Conservation (phyloP, 2,329 filamentous ascomycete genomes). For the Elsinoe batatas region DNA sequence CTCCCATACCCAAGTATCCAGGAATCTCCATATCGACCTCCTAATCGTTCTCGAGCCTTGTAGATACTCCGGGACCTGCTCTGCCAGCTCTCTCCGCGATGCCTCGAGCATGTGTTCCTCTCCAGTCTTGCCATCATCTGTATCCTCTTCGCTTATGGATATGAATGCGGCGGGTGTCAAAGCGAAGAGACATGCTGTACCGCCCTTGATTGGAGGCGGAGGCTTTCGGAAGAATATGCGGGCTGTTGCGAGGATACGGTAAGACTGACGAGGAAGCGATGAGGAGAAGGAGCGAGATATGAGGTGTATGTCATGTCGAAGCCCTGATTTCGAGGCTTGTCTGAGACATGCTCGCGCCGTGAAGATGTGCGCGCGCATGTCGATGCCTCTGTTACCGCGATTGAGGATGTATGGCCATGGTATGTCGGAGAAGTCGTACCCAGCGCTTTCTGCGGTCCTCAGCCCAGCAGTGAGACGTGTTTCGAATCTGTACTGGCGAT, state of each 20-base stretch:
- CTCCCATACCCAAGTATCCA: constrained; percentile 68
- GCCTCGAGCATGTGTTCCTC: constrained; percentile 80
- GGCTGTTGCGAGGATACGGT: background rate
- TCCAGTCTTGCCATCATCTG: constrained; percentile 51
- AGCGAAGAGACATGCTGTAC: constrained; percentile 29
- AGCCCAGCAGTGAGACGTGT: background rate
- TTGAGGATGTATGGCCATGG: background rate
- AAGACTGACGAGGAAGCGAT: background rate
- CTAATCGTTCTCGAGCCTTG: constrained; percentile 49
- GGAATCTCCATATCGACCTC: constrained; percentile 52
- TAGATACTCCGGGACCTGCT: constrained; percentile 54
- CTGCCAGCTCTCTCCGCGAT: constrained; percentile 67
- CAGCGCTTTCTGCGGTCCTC: background rate
- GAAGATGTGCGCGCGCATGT: constrained; percentile 42
- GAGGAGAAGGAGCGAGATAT: constrained; percentile 14
- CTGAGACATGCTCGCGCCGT: constrained; percentile 42
- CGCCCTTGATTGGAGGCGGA: constrained; percentile 27
- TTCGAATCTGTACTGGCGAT: background rate
- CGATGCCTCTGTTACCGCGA: constrained; percentile 17
- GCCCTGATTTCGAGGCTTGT: constrained; percentile 27
- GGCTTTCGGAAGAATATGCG: constrained; percentile 22
- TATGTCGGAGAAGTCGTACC: background rate
- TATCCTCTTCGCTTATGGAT: constrained; percentile 43
- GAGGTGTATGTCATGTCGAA: background rate
- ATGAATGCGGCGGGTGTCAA: constrained; percentile 52